phyloP scores from a whole-genome alignment of 2,329 filamentous ascomycete genomes.

The Canariomyces notabilis region DNA sequence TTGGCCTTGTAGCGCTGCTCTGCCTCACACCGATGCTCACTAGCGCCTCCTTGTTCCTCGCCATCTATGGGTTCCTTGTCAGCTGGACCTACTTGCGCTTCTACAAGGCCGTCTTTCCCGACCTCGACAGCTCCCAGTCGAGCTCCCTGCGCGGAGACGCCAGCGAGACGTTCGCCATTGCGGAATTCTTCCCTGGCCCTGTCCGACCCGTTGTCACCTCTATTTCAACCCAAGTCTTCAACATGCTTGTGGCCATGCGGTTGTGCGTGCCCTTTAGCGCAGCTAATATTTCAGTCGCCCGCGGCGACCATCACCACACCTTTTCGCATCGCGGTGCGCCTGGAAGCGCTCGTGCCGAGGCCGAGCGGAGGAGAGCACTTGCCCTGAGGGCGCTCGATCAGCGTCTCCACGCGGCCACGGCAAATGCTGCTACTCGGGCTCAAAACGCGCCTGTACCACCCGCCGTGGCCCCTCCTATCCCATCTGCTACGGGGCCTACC shows the following conservation, averaged over 20 bases:
- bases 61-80: slow-evolving; percentile 74
- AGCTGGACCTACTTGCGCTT: slow-evolving; percentile 97
- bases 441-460: slow-evolving; percentile 37
- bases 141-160: slow-evolving; percentile 76
- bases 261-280: slow-evolving; percentile 82
- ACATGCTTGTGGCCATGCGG: slow-evolving; percentile 65
- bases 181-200: slow-evolving; percentile 87
- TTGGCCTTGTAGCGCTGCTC: slow-evolving; percentile 66
- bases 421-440: slow-evolving; percentile 41
- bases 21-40: slow-evolving; percentile 53
- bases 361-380: slow-evolving; percentile 80
- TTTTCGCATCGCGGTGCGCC: slow-evolving; percentile 52
- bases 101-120: slow-evolving; percentile 72
- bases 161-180: slow-evolving; percentile 92
- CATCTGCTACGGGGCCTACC: slow-evolving; percentile 46
- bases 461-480: slow-evolving; percentile 32
- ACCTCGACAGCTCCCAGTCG: slow-evolving; percentile 59
- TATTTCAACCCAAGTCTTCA: slow-evolving; percentile 70
- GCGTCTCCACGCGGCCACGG: slow-evolving; percentile 77
- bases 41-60: slow-evolving; percentile 74
- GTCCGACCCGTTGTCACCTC: slow-evolving; percentile 72
- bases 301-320: slow-evolving; percentile 60
- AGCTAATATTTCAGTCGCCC: slow-evolving; percentile 70
- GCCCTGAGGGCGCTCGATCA: slow-evolving; percentile 91
- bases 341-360: slow-evolving; percentile 77